A percentile compares a stretch with the other conserved stretches of the same genome.
These are phyloP conservation scores for Plectosphaerella cucumerina DNA, from an alignment of 2,329 filamentous ascomycete species.

Conservation along the genomic window DNA sequence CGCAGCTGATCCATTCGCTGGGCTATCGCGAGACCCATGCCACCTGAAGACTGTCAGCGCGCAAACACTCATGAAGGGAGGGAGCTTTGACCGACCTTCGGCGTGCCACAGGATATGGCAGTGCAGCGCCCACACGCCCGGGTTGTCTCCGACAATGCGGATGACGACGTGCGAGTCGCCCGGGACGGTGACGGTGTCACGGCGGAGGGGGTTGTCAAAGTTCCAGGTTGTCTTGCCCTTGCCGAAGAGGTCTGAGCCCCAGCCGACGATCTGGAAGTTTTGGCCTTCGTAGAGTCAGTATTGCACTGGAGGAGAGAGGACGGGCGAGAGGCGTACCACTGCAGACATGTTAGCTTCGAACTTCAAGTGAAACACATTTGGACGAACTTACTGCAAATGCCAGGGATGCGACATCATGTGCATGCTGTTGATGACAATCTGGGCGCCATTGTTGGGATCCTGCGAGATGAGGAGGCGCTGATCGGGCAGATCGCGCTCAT, in stretches of 20 bases:
- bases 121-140: slow-evolving; percentile 55
- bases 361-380: too few relatives aligned
- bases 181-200: slow-evolving; percentile 45
- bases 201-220: slow-evolving; percentile 27
- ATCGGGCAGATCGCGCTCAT: slow-evolving; percentile 4
- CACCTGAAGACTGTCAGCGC: background rate
- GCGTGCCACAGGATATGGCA: slow-evolving; percentile 57
- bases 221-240: slow-evolving; percentile 15
- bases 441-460: slow-evolving; percentile 13
- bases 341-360: background rate
- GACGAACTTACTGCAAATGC: slow-evolving; percentile 13
- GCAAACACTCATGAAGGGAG: background rate
- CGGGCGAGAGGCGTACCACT: slow-evolving; percentile 2
- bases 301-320: background rate
- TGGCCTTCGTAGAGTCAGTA: slow-evolving; percentile 32
- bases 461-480: slow-evolving; percentile 12
- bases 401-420: slow-evolving; percentile 18
- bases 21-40: slow-evolving; percentile 9
- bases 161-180: slow-evolving; percentile 50
- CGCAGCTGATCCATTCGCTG: slow-evolving; percentile 9
- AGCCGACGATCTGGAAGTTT: slow-evolving; percentile 44
- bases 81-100: slow-evolving; percentile 27
- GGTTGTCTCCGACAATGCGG: slow-evolving; percentile 52
- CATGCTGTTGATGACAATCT: slow-evolving; percentile 17
- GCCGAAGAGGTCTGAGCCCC: slow-evolving; percentile 27